Conservation (phyloP, 306 rosid species). For the Cicer yamashitae region DNA sequence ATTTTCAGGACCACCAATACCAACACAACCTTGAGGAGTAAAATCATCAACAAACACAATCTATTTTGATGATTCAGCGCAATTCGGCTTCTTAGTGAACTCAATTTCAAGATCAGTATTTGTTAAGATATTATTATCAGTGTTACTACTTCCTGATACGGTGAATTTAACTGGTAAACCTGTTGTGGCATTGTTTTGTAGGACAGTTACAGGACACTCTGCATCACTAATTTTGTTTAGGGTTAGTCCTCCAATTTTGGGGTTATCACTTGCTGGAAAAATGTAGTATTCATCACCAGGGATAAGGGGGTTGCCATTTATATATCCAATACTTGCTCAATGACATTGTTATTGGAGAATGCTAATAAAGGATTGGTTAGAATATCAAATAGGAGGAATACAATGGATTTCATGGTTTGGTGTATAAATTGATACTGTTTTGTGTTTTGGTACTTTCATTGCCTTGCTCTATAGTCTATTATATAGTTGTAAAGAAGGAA, state of each 20-base stretch:
- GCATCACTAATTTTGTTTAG: background rate
- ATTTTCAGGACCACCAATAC: constrained; percentile 60
- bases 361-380: background rate
- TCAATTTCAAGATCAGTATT: background rate
- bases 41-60: background rate
- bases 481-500: too few species aligned
- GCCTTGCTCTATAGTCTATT: background rate
- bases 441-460: background rate
- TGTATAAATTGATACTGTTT: background rate
- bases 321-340: background rate
- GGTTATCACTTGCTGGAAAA: background rate
- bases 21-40: background rate
- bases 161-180: constrained; percentile 1
- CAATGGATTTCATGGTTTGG: background rate
- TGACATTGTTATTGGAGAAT: background rate
- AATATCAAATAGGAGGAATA: background rate
- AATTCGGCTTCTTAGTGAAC: background rate
- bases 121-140: background rate
- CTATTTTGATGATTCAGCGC: constrained; percentile 14
- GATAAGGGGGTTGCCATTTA: background rate
- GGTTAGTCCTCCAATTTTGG: background rate
- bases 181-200: background rate
- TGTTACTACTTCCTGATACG: too few species aligned
- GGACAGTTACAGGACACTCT: background rate
- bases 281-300: background rate